phyloP scores from a whole-genome alignment of 2,329 filamentous ascomycete genomes.

The Curvularia spicifera region DNA sequence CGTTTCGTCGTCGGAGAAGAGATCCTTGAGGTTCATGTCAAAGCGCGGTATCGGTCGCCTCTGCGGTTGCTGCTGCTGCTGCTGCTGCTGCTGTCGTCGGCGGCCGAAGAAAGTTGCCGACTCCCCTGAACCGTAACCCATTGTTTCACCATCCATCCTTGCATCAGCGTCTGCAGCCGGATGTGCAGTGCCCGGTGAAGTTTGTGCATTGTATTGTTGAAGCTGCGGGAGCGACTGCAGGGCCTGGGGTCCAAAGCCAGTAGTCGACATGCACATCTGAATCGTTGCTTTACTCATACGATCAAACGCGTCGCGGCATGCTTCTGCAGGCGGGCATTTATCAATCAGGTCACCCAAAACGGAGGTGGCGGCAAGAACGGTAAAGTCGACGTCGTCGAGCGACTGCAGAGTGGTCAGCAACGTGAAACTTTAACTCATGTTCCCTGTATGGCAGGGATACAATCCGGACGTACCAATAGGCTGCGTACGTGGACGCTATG shows the following conservation, averaged over 20 bases:
- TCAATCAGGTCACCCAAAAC: slow-evolving; percentile 90
- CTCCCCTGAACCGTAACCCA: slow-evolving; percentile 30
- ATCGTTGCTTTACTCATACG: slow-evolving; percentile 94
- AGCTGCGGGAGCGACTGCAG: slow-evolving; percentile 32
- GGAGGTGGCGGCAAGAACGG: slow-evolving; percentile 88
- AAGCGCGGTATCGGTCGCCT: slow-evolving; percentile 61
- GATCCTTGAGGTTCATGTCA: slow-evolving; percentile 55
- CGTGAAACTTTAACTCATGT: not conserved
- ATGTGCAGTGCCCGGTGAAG: slow-evolving; percentile 36
- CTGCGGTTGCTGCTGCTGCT: slow-evolving; percentile 19
- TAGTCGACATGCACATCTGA: slow-evolving; percentile 89
- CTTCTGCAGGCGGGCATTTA: slow-evolving; percentile 93
- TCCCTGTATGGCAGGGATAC: slow-evolving; percentile 1
- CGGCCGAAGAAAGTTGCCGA: slow-evolving; percentile 24
- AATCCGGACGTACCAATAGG: slow-evolving; percentile 69
- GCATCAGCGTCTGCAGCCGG: slow-evolving; percentile 39
- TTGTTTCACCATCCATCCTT: slow-evolving; percentile 46
- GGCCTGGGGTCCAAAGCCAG: slow-evolving; percentile 70
- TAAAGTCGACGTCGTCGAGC: slow-evolving; percentile 97
- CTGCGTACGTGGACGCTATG: slow-evolving; percentile 89
- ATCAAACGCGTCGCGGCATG: slow-evolving; percentile 92
- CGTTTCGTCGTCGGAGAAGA: slow-evolving; percentile 50
- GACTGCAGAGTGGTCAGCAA: slow-evolving; percentile 55
- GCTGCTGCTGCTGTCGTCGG: not conserved
- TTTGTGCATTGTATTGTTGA: slow-evolving; percentile 27